A percentile compares a stretch with the other conserved stretches of the same genome.
These are phyloP conservation scores for Penicillium sclerotiorum DNA, from an alignment of 2,329 filamentous ascomycete genomes.

Conservation along the genomic window DNA sequence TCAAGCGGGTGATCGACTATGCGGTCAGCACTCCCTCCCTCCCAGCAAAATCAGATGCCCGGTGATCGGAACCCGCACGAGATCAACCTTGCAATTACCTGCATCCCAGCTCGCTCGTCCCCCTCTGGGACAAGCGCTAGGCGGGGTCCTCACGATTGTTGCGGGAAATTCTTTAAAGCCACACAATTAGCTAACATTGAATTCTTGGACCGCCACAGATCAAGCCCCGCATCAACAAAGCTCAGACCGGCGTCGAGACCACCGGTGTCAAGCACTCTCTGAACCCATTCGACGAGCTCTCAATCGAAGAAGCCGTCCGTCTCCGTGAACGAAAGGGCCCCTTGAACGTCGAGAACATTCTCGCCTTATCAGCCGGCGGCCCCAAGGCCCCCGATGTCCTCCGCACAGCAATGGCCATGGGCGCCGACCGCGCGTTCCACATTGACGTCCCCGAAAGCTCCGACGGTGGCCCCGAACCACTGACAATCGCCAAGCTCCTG, in stretches of 20 bases:
- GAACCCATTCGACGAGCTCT: slow-evolving; percentile 99
- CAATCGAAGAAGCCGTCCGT: slow-evolving; percentile 91
- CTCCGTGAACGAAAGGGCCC: slow-evolving; percentile 85
- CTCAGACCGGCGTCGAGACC: slow-evolving; percentile 85
- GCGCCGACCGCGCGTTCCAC: slow-evolving; percentile 88
- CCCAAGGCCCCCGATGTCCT: slow-evolving; percentile 85
- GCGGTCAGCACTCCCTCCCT: slow-evolving; percentile 58
- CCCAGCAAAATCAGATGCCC: slow-evolving; percentile 6
- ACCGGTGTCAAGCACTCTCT: slow-evolving; percentile 94
- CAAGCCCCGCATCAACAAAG: slow-evolving; percentile 71
- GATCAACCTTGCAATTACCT: background rate
- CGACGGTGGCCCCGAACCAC: slow-evolving; percentile 71
- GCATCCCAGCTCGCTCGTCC: too few species aligned
- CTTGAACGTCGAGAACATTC: slow-evolving; percentile 83
- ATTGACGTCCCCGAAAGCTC: slow-evolving; percentile 76
- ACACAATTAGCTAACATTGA: slow-evolving; percentile 1
- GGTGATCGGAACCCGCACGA: slow-evolving; percentile 9
- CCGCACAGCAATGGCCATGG: slow-evolving; percentile 98
- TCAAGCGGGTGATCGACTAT: slow-evolving; percentile 87
- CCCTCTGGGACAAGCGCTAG: too few species aligned
- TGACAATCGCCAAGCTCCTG: slow-evolving; percentile 90
- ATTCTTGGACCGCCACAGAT: slow-evolving; percentile 47
- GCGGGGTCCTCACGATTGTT: too few species aligned
- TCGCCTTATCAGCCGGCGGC: slow-evolving; percentile 84
- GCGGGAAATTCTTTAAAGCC: too few species aligned